Evolutionary conservation across 139 green algal species (phyloP).

Genomic region (Volvox reticuliferus): DNA sequence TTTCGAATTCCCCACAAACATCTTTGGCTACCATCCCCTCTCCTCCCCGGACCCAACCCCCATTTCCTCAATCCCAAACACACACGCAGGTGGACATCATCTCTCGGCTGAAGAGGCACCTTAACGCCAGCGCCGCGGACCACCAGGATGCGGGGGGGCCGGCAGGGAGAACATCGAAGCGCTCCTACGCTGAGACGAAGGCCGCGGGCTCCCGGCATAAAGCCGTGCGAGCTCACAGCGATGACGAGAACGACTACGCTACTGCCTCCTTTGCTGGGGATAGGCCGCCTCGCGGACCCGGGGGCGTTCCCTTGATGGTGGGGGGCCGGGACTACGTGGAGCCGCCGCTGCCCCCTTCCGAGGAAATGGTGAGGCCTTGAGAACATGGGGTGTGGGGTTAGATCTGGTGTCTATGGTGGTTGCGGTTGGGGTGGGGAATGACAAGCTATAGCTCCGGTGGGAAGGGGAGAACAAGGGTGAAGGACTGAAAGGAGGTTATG

Average conservation of each 20-base stretch:
- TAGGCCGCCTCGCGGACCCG: background rate
- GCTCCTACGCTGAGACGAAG: background rate
- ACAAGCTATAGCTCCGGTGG: too few relatives aligned
- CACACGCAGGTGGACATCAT: conserved; percentile 26
- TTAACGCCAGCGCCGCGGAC: background rate
- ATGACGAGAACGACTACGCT: background rate
- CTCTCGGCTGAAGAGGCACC: background rate
- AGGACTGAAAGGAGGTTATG: too few relatives aligned
- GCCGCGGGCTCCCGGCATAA: background rate
- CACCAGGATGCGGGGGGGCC: background rate
- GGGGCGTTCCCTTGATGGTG: background rate
- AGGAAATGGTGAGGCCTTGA: background rate
- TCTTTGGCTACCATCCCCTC: too few relatives aligned
- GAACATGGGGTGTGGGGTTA: background rate
- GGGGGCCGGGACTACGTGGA: conserved; percentile 12
- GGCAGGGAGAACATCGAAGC: too few relatives aligned
- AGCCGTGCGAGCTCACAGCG: background rate
- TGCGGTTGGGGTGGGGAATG: background rate
- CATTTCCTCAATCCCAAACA: background rate
- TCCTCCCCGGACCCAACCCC: too few relatives aligned
- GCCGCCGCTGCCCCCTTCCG: background rate
- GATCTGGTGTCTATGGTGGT: background rate
- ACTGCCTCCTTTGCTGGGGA: background rate
- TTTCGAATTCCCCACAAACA: too few relatives aligned
- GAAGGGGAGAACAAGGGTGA: too few relatives aligned